Evolutionary conservation across 148 eudicot species (phyloP).

Genomic region (Rhododendron williamsianum): DNA sequence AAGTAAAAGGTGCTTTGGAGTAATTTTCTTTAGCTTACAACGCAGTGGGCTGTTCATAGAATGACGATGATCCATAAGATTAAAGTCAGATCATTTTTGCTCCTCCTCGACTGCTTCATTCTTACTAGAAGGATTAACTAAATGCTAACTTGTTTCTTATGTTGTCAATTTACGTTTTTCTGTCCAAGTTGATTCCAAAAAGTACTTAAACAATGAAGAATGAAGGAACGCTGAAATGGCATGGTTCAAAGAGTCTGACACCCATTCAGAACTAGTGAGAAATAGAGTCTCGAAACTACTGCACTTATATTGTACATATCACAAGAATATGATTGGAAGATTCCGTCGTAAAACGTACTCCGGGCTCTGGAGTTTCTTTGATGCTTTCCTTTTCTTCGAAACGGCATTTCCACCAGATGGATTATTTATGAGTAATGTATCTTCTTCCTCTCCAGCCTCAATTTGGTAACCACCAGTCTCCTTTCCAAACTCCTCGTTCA

Average conservation of each 20-base stretch:
- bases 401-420: slow-evolving; percentile 20
- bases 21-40: too few relatives aligned
- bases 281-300: not conserved
- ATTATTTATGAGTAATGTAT: slow-evolving; percentile 17
- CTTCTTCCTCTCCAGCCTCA: slow-evolving; percentile 34
- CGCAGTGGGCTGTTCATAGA: too few relatives aligned
- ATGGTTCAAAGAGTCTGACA: not conserved
- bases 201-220: not conserved
- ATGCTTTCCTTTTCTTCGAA: slow-evolving; percentile 65
- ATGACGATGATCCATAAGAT: not conserved
- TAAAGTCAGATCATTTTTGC: not conserved
- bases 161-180: not conserved
- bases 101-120: not conserved
- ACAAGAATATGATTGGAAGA: not conserved
- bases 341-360: slow-evolving; percentile 32
- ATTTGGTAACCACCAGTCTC: slow-evolving; percentile 47
- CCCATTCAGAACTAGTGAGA: not conserved
- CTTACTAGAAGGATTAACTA: not conserved
- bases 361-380: slow-evolving; percentile 30
- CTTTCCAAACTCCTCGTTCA: slow-evolving; percentile 51
- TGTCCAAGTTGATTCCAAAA: not conserved
- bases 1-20: too few relatives aligned
- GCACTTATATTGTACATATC: not conserved
- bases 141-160: not conserved
- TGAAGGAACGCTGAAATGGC: not conserved